phyloP scores from a whole-genome alignment of 192 early-diverging fungal genomes.

The Backusella macrospora region DNA sequence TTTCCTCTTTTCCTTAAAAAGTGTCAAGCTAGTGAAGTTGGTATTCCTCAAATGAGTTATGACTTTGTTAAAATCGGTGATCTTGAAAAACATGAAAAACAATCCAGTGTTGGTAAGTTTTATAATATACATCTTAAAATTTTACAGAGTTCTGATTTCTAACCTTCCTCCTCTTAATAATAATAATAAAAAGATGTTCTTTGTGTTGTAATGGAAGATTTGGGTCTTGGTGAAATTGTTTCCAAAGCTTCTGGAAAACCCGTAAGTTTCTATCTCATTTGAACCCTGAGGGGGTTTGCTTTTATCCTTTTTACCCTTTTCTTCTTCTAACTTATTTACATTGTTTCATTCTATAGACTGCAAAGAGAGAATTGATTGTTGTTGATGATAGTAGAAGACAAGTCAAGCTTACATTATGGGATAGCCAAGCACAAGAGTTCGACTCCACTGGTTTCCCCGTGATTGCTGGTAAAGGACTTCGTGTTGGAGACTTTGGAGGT shows the following conservation, averaged over 20 bases:
- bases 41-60: slow-evolving; percentile 55
- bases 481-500: slow-evolving; percentile 88
- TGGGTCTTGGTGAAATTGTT: slow-evolving; percentile 61
- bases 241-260: slow-evolving; percentile 60
- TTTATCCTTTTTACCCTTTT: not conserved
- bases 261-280: slow-evolving; percentile 43
- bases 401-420: slow-evolving; percentile 88
- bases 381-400: slow-evolving; percentile 75
- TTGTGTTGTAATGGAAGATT: slow-evolving; percentile 68
- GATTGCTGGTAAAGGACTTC: slow-evolving; percentile 82
- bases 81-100: slow-evolving; percentile 72
- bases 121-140: no score
- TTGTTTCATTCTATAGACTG: slow-evolving; percentile 48
- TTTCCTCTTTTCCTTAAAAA: slow-evolving; percentile 34
- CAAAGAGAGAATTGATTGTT: slow-evolving; percentile 83
- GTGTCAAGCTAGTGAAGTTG: slow-evolving; percentile 51
- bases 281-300: not conserved
- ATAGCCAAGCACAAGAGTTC: slow-evolving; percentile 74
- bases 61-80: slow-evolving; percentile 72
- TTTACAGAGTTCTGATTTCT: no score
- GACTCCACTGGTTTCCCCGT: slow-evolving; percentile 54
- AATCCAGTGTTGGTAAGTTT: slow-evolving; percentile 60
- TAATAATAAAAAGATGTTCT: slow-evolving; percentile 72
- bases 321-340: not conserved
- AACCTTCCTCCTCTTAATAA: no score